Conservation (phyloP, 1,139 yeast species). For the Hansenula anomala region DNA sequence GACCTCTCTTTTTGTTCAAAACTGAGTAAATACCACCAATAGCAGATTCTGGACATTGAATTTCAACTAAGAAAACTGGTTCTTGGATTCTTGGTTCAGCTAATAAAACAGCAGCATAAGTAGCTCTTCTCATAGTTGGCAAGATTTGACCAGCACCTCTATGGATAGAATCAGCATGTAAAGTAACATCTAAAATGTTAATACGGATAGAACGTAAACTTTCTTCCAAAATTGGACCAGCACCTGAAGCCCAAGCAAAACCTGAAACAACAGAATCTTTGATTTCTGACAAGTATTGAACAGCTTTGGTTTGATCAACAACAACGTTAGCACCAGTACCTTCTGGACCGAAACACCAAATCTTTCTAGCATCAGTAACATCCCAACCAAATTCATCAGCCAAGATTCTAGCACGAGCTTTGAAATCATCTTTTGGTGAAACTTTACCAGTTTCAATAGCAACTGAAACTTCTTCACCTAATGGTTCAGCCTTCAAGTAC, state of each 20-base stretch:
- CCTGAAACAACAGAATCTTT: slow-evolving; percentile 99
- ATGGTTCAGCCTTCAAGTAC: slow-evolving; percentile 95
- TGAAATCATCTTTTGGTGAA: slow-evolving; percentile 96
- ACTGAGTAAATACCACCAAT: slow-evolving; percentile 99
- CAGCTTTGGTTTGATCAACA: slow-evolving; percentile 99
- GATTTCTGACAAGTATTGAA: slow-evolving; percentile 97
- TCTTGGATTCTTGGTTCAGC: slow-evolving; percentile 99
- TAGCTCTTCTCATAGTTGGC: slow-evolving; percentile 99
- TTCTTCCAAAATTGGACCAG: slow-evolving; percentile 99
- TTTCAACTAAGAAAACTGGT: slow-evolving; percentile 98
- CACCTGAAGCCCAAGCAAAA: slow-evolving; percentile 99
- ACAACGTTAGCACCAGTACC: slow-evolving; percentile 98
- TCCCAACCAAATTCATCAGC: slow-evolving; percentile 99
- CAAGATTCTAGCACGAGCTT: slow-evolving; percentile 97
- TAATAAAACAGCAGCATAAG: slow-evolving; percentile 96
- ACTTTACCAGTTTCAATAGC: slow-evolving; percentile 94
- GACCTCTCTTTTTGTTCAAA: slow-evolving; percentile 99
- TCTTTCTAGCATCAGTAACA: slow-evolving; percentile 99
- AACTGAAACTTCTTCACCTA: slow-evolving; percentile 85
- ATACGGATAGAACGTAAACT: slow-evolving; percentile 92
- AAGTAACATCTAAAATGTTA: slow-evolving; percentile 98
- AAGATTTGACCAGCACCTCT: slow-evolving; percentile 99
- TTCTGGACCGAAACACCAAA: slow-evolving; percentile 99
- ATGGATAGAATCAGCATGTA: slow-evolving; percentile 99
- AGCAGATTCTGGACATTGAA: slow-evolving; percentile 99